These are phyloP conservation scores for Raddia distichophylla DNA, from an alignment of 176 grass and related monocot genomes.

Conservation along the genomic window DNA sequence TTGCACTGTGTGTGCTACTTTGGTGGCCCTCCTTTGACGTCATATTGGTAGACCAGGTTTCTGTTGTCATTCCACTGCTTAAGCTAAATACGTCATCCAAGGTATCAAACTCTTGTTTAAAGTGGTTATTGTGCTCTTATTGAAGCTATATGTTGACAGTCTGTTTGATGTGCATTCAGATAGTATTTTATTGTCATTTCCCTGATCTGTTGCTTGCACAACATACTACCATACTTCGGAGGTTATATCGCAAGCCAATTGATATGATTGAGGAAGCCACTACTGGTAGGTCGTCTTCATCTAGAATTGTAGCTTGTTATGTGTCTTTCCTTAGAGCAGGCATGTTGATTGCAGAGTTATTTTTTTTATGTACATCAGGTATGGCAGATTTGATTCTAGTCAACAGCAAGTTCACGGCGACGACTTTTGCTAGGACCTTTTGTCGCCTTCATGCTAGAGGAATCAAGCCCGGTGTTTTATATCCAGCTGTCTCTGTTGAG, in stretches of 20 bases:
- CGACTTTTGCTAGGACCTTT: constrained; percentile 85
- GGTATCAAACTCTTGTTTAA: constrained; percentile 53
- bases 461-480: constrained; percentile 71
- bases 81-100: constrained; percentile 67
- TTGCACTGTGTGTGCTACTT: constrained; percentile 79
- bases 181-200: constrained; percentile 95
- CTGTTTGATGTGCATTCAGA: constrained; percentile 45
- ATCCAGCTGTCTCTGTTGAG: constrained; percentile 83
- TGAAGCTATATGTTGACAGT: constrained; percentile 32
- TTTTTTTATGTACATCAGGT: constrained; percentile 55
- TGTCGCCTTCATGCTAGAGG: constrained; percentile 63
- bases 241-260: constrained; percentile 85
- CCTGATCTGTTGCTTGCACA: constrained; percentile 89
- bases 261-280: constrained; percentile 90
- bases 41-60: constrained; percentile 85
- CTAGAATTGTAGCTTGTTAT: constrained; percentile 12
- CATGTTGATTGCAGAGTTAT: constrained; percentile 14
- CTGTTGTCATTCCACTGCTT: constrained; percentile 88
- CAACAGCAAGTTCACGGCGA: constrained; percentile 91
- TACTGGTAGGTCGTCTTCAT: constrained; percentile 60
- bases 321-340: background rate
- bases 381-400: constrained; percentile 96
- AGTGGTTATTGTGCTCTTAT: constrained; percentile 1
- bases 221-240: constrained; percentile 82
- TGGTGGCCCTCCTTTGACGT: constrained; percentile 79